Percentiles rank a stretch among this genome's conserved stretches.
phyloP scores from a whole-genome alignment of 495 filamentous ascomycete species.

The Thozetella sp. region DNA sequence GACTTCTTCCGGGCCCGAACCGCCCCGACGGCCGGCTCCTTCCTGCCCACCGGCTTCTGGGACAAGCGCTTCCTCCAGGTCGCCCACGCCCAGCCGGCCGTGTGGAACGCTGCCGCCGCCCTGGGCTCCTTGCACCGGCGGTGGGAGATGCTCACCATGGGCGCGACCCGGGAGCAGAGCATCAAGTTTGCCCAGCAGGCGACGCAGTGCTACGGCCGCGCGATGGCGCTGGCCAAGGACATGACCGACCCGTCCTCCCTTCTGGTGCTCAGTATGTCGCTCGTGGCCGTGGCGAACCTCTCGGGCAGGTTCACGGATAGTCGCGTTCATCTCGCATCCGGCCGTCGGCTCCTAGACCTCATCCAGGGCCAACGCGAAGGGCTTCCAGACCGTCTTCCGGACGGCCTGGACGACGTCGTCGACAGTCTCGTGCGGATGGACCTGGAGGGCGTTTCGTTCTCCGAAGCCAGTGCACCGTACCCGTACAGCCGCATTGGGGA shows the following conservation, averaged over 20 bases:
- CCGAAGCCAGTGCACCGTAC: conserved; percentile 9
- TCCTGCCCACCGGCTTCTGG: conserved; percentile 46
- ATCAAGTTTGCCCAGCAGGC: conserved; percentile 15
- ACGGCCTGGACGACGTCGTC: conserved; percentile 7
- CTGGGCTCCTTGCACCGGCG: conserved; percentile 33
- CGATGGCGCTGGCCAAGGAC: conserved; percentile 13
- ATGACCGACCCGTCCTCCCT: conserved; percentile 9
- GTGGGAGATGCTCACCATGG: conserved; percentile 13
- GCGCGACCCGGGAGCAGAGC: not conserved
- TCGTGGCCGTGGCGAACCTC: conserved; percentile 16
- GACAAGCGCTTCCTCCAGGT: conserved; percentile 48
- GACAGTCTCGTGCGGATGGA: conserved; percentile 14
- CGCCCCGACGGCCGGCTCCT: conserved; percentile 10
- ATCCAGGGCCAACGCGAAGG: not conserved
- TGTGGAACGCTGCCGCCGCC: conserved; percentile 55
- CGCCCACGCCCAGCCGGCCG: conserved; percentile 49
- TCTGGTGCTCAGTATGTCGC: conserved; percentile 13
- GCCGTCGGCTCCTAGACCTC: conserved; percentile 9
- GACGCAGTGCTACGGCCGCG: conserved; percentile 5
- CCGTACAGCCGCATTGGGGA: not conserved
- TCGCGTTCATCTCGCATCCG: conserved; percentile 13
- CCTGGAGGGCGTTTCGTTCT: conserved; percentile 13
- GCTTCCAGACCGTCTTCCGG: too few relatives aligned
- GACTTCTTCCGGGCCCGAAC: conserved; percentile 25
- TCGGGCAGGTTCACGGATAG: conserved; percentile 13